These are phyloP conservation scores for Puccinia triticina DNA, from an alignment of 1,284 basidiomycete genomes.

Conservation along the genomic window DNA sequence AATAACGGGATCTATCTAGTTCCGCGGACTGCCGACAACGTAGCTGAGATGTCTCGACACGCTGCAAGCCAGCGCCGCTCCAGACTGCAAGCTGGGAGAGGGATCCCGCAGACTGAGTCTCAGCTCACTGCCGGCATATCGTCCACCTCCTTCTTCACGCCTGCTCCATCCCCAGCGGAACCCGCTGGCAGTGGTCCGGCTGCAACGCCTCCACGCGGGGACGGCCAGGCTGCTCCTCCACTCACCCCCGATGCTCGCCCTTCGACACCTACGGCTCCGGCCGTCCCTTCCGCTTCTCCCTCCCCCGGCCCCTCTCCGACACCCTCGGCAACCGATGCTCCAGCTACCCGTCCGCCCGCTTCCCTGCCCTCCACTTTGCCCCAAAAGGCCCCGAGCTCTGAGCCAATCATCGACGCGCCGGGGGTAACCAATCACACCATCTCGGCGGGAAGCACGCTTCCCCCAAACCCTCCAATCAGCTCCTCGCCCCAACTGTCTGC, in stretches of 20 bases:
- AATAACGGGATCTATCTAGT: no score
- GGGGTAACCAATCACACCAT: not conserved
- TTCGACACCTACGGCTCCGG: conserved; percentile 6
- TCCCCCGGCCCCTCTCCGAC: not conserved
- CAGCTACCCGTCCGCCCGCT: not conserved
- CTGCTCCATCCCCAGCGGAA: not conserved
- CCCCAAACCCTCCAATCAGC: not conserved
- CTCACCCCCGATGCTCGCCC: not conserved
- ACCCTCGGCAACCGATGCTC: conserved; percentile 3
- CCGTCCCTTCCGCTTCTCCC: not conserved
- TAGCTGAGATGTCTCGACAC: not conserved
- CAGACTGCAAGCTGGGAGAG: not conserved
- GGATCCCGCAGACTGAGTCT: conserved; percentile 6
- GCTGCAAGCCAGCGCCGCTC: not conserved
- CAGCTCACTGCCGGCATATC: conserved; percentile 7
- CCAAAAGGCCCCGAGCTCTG: not conserved
- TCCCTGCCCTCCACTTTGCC: not conserved
- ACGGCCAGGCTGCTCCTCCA: not conserved
- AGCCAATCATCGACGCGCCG: not conserved
- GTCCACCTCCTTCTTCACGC: conserved; percentile 13
- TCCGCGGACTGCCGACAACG: not conserved
- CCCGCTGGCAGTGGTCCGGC: not conserved
- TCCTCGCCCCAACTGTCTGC: not conserved
- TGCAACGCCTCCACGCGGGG: not conserved
- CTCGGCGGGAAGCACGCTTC: not conserved